phyloP scores from a whole-genome alignment of 2,329 filamentous ascomycete species.

The Pestalotiopsis sp. region DNA sequence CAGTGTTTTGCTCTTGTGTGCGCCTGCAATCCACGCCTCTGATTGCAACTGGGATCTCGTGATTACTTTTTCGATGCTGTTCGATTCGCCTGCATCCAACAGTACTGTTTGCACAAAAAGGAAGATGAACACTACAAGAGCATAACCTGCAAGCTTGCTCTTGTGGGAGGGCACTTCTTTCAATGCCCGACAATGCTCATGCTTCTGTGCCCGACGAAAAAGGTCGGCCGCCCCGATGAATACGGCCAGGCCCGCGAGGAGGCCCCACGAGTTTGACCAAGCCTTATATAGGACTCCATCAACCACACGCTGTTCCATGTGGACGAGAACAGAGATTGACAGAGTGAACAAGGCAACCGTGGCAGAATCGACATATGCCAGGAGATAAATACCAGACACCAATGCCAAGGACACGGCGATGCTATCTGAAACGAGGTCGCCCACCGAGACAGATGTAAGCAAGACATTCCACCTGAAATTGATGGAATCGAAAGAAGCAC shows the following conservation, averaged over 20 bases:
- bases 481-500: slow-evolving; percentile 26
- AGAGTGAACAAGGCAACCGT: slow-evolving; percentile 27
- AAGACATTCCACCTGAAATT: slow-evolving; percentile 31
- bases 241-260: slow-evolving; percentile 19
- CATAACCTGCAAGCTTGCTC: slow-evolving; percentile 19
- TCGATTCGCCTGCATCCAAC: slow-evolving; percentile 13
- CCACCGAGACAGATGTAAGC: slow-evolving; percentile 25
- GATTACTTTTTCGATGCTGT: slow-evolving; percentile 39
- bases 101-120: slow-evolving; percentile 21
- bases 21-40: slow-evolving; percentile 43
- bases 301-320: slow-evolving; percentile 22
- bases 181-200: slow-evolving; percentile 9
- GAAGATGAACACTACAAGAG: slow-evolving; percentile 19
- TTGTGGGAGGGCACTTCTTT: slow-evolving; percentile 16
- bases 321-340: slow-evolving; percentile 23
- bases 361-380: slow-evolving; percentile 27
- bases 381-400: slow-evolving; percentile 26
- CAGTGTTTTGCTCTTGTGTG: slow-evolving; percentile 48
- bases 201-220: slow-evolving; percentile 18
- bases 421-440: slow-evolving; percentile 32
- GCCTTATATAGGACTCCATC: slow-evolving; percentile 23
- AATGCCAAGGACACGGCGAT: slow-evolving; percentile 22
- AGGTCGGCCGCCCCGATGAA: slow-evolving; percentile 25
- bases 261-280: slow-evolving; percentile 24
- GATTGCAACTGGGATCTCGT: slow-evolving; percentile 45